Percentiles rank a stretch among this genome's conserved stretches.
phyloP scores from a whole-genome alignment of 2,329 filamentous ascomycete genomes.

The Lecanoromycetidae sp. region DNA sequence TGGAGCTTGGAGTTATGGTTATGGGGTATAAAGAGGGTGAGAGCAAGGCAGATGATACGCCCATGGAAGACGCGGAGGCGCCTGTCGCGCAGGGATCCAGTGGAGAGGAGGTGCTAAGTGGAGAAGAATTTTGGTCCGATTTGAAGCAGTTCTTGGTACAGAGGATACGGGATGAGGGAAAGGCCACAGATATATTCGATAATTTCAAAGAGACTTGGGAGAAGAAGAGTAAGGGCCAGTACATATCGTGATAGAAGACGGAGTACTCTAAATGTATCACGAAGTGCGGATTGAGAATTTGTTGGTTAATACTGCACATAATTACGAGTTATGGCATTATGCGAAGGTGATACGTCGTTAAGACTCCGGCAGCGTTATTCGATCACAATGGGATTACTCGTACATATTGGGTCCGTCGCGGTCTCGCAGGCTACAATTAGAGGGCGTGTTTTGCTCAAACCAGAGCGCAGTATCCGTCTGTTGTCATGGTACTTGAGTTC shows the following conservation, averaged over 20 bases:
- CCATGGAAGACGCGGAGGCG: constrained; percentile 23
- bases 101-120: constrained; percentile 49
- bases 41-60: constrained; percentile 27
- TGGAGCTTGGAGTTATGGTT: constrained; percentile 82
- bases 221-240: constrained; percentile 20
- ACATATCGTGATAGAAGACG: not conserved
- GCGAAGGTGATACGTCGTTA: no score
- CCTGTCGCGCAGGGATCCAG: constrained; percentile 43
- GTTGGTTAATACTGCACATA: no score
- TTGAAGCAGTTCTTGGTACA: constrained; percentile 68
- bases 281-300: no score
- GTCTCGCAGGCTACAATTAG: no score
- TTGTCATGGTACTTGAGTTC: no score
- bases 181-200: constrained; percentile 51
- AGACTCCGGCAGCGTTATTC: no score
- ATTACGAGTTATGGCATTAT: no score
- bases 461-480: no score
- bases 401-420: no score
- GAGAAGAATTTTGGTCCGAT: constrained; percentile 75
- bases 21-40: constrained; percentile 40
- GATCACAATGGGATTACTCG: no score
- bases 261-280: not conserved
- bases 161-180: constrained; percentile 57
- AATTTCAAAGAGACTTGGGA: constrained; percentile 65
- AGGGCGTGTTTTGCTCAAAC: no score